Percentiles rank a stretch among this genome's conserved stretches.
phyloP scores from a whole-genome alignment of 441 rosid species.

The Cnidoscolus chayamansa region DNA sequence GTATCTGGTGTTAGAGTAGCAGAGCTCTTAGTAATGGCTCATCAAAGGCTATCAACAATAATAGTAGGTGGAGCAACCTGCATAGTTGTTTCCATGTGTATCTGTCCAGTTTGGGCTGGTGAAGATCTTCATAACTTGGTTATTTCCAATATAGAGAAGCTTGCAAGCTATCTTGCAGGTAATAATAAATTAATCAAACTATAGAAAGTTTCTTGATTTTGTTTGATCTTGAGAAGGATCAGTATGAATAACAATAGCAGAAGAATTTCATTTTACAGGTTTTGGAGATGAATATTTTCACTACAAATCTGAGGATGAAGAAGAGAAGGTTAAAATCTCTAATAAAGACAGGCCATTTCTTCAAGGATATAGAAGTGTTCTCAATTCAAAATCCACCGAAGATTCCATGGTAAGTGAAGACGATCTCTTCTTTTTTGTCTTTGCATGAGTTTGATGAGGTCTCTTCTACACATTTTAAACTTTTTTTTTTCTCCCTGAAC shows the following conservation, averaged over 20 bases:
- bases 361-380: constrained; percentile 53
- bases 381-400: constrained; percentile 61
- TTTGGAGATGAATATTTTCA: constrained; percentile 60
- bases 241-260: background rate
- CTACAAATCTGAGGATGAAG: constrained; percentile 27
- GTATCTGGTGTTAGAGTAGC: constrained; percentile 66
- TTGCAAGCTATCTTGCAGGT: constrained; percentile 68
- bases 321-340: constrained; percentile 10
- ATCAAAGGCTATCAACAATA: constrained; percentile 63
- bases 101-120: constrained; percentile 91
- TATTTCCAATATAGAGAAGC: constrained; percentile 57
- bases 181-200: constrained; percentile 6
- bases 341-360: constrained; percentile 40
- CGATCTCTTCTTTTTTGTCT: constrained; percentile 1
- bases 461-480: background rate
- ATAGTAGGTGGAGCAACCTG: constrained; percentile 66
- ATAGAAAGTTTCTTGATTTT: background rate
- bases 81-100: constrained; percentile 51
- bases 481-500: background rate
- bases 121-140: constrained; percentile 68
- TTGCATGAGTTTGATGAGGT: constrained; percentile 11
- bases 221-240: background rate
- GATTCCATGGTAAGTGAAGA: constrained; percentile 53
- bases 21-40: constrained; percentile 47
- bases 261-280: constrained; percentile 36